Base-by-base conservation (phyloP, 805 yeast genomes). In the Citeromyces nyonsensis region DNA sequence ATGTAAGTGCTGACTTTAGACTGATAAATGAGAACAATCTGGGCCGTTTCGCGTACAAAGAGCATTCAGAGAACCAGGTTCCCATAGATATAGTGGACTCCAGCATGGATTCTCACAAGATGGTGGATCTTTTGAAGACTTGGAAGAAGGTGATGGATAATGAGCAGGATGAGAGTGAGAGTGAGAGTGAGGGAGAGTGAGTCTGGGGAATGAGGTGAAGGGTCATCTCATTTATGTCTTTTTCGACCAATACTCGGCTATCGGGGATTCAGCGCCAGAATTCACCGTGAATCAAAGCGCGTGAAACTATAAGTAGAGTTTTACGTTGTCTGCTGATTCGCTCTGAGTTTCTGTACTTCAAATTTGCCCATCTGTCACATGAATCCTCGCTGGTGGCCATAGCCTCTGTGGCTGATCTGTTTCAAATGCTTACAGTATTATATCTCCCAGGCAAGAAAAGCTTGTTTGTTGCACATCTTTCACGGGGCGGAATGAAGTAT, bases 71-170 rank as follows among this genome's bases (percentile, higher is more conserved):
- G 44, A 83, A 76, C 49, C 86, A 82, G 45, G 95, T 91, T 3
- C 99, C 99, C 0, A 63, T 68, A 33, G 99, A 91, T 45, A 72
- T 91, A 13, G 79, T 91, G 4, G 91, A 84, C 48, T 95, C 95
- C 2, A 63, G 81, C 24, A 44, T 72, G 42, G 74, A 79, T 41
- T 66, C 86, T 0, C 61, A 64, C 13, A 67, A 78, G 1, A 76
- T 84, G 66, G 73, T 69, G 9, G 85, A 78, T 32, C 54, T 81
- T 39, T 72, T 80, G 1, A 61, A 61, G 36, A 61, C 71, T 36
- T 78, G 84, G 84, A 45, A 43, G 6, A 46, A 35, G 25, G 26
- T 48, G 33, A 35, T 47, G 38, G 36, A 38, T 10, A 34, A 42
- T 31, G 35, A 37, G 24, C 48, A 53, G 26, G 26, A 22, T 10